These are phyloP conservation scores for Trifolium pratense DNA, from an alignment of 306 rosid species.

Conservation along the genomic window DNA sequence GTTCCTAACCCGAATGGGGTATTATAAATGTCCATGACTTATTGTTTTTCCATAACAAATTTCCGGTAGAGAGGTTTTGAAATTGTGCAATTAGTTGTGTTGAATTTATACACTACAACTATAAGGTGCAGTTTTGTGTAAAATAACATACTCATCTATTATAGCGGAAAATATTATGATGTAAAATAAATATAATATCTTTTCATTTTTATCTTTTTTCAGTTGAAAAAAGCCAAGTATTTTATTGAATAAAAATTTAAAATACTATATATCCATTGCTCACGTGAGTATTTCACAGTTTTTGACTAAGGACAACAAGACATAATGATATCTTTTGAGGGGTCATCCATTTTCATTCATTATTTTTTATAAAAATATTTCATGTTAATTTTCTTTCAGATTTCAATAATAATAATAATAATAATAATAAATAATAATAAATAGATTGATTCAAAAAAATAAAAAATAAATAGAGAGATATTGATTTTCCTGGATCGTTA, in stretches of 20 bases:
- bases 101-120: not conserved
- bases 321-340: slow-evolving; percentile 26
- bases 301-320: slow-evolving; percentile 42
- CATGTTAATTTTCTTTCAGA: not conserved
- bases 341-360: slow-evolving; percentile 28
- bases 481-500: slow-evolving; percentile 30
- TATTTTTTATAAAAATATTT: not conserved
- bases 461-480: not conserved
- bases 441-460: too few relatives aligned
- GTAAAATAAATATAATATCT: too few relatives aligned
- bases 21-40: slow-evolving; percentile 31
- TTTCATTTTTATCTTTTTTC: too few relatives aligned
- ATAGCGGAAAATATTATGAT: too few relatives aligned
- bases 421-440: too few relatives aligned
- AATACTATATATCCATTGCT: slow-evolving; percentile 37
- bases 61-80: slow-evolving; percentile 14
- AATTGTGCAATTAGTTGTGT: slow-evolving; percentile 22
- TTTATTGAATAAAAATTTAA: not conserved
- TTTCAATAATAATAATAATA: not conserved
- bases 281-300: slow-evolving; percentile 50
- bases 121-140: not conserved
- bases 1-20: slow-evolving; percentile 32
- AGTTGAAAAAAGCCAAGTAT: not conserved
- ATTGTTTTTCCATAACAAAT: slow-evolving; percentile 16
- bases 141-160: too few relatives aligned